phyloP scores from a whole-genome alignment of 495 filamentous ascomycete genomes.

The Penicillium manginii region DNA sequence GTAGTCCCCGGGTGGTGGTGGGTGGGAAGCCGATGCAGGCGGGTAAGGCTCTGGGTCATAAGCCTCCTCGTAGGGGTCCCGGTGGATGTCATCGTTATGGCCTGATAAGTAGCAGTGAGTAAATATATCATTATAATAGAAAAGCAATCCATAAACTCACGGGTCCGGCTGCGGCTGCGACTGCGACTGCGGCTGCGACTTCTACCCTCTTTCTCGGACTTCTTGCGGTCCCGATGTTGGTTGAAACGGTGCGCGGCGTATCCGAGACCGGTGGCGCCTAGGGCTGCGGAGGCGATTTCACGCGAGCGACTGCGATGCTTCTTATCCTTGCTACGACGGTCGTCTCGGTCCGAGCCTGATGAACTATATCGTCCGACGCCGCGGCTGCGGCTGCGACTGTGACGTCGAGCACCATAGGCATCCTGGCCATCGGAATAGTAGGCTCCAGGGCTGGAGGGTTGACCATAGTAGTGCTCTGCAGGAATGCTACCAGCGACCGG shows the following conservation, averaged over 20 bases:
- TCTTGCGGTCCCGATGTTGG: constrained; percentile 66
- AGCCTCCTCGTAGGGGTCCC: constrained; percentile 45
- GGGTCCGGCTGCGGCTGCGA: constrained; percentile 4
- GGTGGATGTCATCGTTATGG: constrained; percentile 39
- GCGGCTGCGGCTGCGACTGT: constrained; percentile 28
- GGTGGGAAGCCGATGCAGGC: constrained; percentile 26
- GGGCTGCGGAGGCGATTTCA: constrained; percentile 67
- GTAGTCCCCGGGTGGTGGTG: constrained; percentile 31
- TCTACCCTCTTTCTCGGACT: constrained; percentile 43
- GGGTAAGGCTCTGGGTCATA: constrained; percentile 51
- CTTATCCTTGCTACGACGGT: constrained; percentile 34
- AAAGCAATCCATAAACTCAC: constrained; percentile 14
- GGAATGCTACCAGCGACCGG: constrained; percentile 60
- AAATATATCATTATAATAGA: neutral
- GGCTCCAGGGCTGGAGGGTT: constrained; percentile 38
- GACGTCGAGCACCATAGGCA: constrained; percentile 18
- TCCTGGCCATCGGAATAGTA: constrained; percentile 50
- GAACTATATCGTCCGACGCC: constrained; percentile 32
- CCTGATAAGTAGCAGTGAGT: constrained; percentile 26
- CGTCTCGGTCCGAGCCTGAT: constrained; percentile 6
- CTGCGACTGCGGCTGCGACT: neutral
- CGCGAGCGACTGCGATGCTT: constrained; percentile 67
- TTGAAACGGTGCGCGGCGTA: constrained; percentile 70
- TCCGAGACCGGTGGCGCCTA: constrained; percentile 73
- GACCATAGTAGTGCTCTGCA: constrained; percentile 54